Evolutionary conservation across 148 eudicot species (phyloP).

Genomic region (Cornus kousa): DNA sequence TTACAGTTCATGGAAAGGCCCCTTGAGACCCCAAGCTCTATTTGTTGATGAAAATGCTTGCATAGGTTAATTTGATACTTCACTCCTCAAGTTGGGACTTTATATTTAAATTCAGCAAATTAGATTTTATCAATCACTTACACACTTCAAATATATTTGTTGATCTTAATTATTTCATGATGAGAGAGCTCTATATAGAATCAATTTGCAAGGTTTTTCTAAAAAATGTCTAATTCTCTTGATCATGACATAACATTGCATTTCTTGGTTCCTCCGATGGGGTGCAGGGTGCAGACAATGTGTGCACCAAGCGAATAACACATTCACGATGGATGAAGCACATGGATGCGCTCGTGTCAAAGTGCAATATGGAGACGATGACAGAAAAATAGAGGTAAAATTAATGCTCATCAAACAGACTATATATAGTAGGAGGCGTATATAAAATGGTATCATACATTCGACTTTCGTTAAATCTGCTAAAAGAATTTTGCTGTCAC

Average conservation of each 20-base stretch:
- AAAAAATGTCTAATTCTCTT: background rate
- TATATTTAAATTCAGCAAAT: too few species aligned
- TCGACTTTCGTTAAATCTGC: too few species aligned
- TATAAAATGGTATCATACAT: background rate
- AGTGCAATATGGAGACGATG: conserved; percentile 55
- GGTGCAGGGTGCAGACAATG: conserved; percentile 57
- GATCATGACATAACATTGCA: background rate
- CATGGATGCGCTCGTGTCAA: conserved; percentile 49
- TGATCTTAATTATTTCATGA: too few species aligned
- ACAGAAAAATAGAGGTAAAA: conserved; percentile 31
- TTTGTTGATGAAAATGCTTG: conserved; percentile 64
- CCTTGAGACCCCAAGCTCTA: conserved; percentile 48
- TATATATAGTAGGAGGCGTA: too few species aligned
- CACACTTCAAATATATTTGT: too few species aligned
- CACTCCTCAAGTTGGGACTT: background rate
- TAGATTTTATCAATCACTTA: too few species aligned
- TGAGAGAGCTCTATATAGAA: too few species aligned
- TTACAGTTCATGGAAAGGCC: conserved; percentile 54
- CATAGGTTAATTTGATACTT: conserved; percentile 34
- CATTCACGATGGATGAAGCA: conserved; percentile 54
- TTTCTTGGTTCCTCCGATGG: background rate
- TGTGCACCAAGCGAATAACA: conserved; percentile 47
- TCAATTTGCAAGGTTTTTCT: too few species aligned
- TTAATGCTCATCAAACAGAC: too few species aligned
- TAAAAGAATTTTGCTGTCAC: too few species aligned